Evolutionary conservation across 345 rosid species (phyloP).

Genomic region (Lepidium sativum): DNA sequence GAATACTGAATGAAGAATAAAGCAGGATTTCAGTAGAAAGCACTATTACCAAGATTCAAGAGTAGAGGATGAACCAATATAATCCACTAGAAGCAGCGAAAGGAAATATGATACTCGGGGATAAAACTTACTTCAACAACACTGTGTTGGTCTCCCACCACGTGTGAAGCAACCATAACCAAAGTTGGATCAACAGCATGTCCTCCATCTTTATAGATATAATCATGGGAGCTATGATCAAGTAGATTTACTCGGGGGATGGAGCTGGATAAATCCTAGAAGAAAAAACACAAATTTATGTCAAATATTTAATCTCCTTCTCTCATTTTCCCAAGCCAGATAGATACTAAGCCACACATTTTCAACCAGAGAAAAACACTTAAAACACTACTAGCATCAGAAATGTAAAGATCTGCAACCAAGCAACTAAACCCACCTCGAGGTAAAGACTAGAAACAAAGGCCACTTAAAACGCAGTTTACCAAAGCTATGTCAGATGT

Average conservation of each 20-base stretch:
- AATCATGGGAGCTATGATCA: conserved; percentile 37
- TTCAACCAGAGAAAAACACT: neutral
- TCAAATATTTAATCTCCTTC: neutral
- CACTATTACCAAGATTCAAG: neutral
- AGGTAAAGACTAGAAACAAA: too few relatives aligned
- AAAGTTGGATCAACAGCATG: conserved; percentile 40
- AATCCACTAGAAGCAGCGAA: too few relatives aligned
- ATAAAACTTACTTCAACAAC: too few relatives aligned
- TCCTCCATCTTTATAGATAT: conserved; percentile 32
- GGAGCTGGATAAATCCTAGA: conserved; percentile 39
- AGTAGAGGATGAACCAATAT: neutral
- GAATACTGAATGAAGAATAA: conserved; percentile 43
- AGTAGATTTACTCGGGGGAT: conserved; percentile 20
- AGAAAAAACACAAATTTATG: neutral
- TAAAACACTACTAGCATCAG: neutral
- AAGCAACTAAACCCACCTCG: neutral
- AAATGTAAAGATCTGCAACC: neutral
- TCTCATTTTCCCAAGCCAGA: neutral
- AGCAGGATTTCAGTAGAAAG: neutral
- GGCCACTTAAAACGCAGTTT: too few relatives aligned
- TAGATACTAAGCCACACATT: neutral
- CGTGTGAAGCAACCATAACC: conserved; percentile 35
- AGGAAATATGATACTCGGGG: too few relatives aligned
- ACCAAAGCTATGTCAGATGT: too few relatives aligned
- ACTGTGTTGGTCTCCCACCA: conserved; percentile 19